Conservation (phyloP, 768 basidiomycete species). For the Collybiopsis confluens region DNA sequence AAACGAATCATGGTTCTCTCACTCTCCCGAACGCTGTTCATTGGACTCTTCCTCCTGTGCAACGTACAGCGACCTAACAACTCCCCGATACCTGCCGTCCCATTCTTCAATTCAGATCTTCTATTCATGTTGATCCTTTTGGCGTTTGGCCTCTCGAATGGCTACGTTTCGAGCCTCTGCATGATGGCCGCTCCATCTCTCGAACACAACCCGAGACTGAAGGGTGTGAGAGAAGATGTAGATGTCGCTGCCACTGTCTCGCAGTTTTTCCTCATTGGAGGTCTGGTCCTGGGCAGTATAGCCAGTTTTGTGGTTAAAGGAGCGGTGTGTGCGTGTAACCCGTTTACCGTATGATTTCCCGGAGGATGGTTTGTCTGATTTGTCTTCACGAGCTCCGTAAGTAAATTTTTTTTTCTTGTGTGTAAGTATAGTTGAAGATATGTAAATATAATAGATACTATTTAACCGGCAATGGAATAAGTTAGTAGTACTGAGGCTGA, state of each 20-base stretch:
- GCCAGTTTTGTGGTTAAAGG: slow-evolving; percentile 77
- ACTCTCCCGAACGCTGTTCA: slow-evolving; percentile 70
- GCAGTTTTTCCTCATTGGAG: slow-evolving; percentile 74
- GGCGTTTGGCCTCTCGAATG: slow-evolving; percentile 74
- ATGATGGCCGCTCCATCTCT: slow-evolving; percentile 83
- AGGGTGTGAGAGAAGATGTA: slow-evolving; percentile 69
- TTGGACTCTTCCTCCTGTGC: slow-evolving; percentile 86
- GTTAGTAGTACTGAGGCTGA: too few relatives aligned
- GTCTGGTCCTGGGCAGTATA: slow-evolving; percentile 71
- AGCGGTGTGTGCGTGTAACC: slow-evolving; percentile 68
- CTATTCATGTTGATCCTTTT: slow-evolving; percentile 73
- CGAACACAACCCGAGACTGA: slow-evolving; percentile 70
- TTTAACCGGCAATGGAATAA: too few relatives aligned
- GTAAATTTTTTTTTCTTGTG: too few relatives aligned
- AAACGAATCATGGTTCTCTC: slow-evolving; percentile 60
- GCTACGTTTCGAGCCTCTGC: slow-evolving; percentile 71
- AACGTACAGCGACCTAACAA: slow-evolving; percentile 58
- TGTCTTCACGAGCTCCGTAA: too few relatives aligned
- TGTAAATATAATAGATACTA: too few relatives aligned
- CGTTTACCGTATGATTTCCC: slow-evolving; percentile 39
- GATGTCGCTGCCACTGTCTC: slow-evolving; percentile 82
- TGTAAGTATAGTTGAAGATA: too few relatives aligned
- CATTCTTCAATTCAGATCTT: slow-evolving; percentile 72
- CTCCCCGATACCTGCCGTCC: slow-evolving; percentile 21
- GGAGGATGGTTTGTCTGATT: neutral